Evolutionary conservation across 2,329 filamentous ascomycete species (phyloP), one percentile per base, ranked within the genome.

Genomic region (Fusarium tjaetaba): DNA sequence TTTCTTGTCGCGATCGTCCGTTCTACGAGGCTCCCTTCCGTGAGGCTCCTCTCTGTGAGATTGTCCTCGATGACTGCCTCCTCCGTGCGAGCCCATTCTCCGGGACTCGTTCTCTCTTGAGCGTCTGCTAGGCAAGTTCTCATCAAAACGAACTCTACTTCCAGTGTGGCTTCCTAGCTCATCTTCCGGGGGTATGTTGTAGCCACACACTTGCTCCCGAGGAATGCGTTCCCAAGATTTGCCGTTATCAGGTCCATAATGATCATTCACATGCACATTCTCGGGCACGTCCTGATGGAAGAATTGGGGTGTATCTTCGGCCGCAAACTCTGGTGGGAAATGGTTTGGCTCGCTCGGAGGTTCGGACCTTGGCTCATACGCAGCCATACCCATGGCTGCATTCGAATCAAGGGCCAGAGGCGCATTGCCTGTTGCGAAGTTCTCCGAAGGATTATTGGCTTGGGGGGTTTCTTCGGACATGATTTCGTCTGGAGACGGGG

Each of bases 1-100:
- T n/a, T n/a, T n/a, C n/a, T n/a, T n/a, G n/a, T n/a, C n/a, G n/a
- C n/a, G n/a, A n/a, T n/a, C n/a, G 16, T n/a, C 30, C 1, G 22
- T 3, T 1, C 16, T 24, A 0, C 2, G 30, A 5, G 13, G 10
- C 8, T 52, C 30, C 5, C 11, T 5, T 52, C 30, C 5, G 8
- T 20, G n/a, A 20, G 48, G 8, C 9, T 52, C 16, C 2, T 22
- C 7, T 49, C 11, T 30, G 28, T n/a, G 14, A 3, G 28, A n/a
- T 5, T 18, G 15, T 34, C 16, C 4, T 51, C 16, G 7, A 14
- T 34, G n/a, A 8, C 16, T 24, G 16, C 6, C 6, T 15, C 30
- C 6, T 2, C 1, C 2, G 2, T 36, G 6, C 0, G n/a, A 52
- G 9, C 3, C 30, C 6, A 7, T 34, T 36, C n/a, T 34, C 2